Base-by-base conservation (phyloP, 768 basidiomycete species). In the Cystobasidium onofrii region DNA sequence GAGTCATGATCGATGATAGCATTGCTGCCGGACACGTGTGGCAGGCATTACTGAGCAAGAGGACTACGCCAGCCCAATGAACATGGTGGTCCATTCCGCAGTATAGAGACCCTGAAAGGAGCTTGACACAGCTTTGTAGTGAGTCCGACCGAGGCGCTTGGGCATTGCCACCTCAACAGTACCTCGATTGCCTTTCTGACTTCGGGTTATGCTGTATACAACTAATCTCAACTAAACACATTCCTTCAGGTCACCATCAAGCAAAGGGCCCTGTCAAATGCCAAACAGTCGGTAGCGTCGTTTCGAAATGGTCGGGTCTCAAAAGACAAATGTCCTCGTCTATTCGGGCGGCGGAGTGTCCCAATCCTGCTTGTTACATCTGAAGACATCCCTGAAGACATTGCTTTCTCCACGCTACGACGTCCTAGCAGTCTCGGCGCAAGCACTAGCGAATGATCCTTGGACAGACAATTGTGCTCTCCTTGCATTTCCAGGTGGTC, bases 391-490 rank as follows among this genome's bases (percentile, higher is more conserved):
- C 0, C 85, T 92, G 20, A 83, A 85, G 34, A 79, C 84, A 1
- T 77, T 89, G 33, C 86, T 95, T 23, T 78, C 84, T 17, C 88
- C 91, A 0, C 85, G 88, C 79, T 94, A 93, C 80, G 86, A 90
- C 15, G 87, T 95, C 52, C 90, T 91, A 74, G 80, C 86, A 18
- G 84, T 92, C 64, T 83, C 87, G 0, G 84, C 84, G 13, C 82
- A 85, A 46, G 80, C 85, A 1, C 82, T 97, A 4, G 81, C 84
- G 0, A 82, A 84, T 0, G 88, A 88, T 55, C 92, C 93, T 23
- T 97, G 93, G 94, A 80, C 86, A 43, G 78, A 83, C 6, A 84
- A 85, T 12, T 94, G 91, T 79, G 88, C 88, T 1, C 83, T 95
- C 1, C 85, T 97, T 20, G 88, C 93, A 63, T 82, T 95, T 72